Conservation (phyloP, 495 filamentous ascomycete species). For the Talaromyces adpressus region DNA sequence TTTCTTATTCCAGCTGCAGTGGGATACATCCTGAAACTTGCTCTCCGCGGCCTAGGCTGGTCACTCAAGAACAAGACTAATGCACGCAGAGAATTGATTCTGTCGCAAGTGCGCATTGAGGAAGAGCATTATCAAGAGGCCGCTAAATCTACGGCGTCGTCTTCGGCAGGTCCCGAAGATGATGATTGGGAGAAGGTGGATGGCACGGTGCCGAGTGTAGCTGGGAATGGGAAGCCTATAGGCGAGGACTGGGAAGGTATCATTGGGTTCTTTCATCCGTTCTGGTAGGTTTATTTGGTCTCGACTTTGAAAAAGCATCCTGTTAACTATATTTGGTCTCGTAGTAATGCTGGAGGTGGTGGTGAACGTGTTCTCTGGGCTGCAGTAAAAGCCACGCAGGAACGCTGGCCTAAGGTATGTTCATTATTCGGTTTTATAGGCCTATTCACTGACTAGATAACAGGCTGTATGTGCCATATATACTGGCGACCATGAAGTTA, state of each 20-base stretch:
- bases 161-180: slow-evolving; percentile 38
- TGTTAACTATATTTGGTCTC: not conserved
- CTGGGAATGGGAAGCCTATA: slow-evolving; percentile 43
- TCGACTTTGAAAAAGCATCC: too few species aligned
- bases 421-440: not conserved
- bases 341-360: slow-evolving; percentile 88
- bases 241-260: slow-evolving; percentile 67
- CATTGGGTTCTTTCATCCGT: slow-evolving; percentile 95
- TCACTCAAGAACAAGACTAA: slow-evolving; percentile 60
- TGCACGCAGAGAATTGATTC: slow-evolving; percentile 54
- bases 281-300: slow-evolving; percentile 53
- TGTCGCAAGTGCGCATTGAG: slow-evolving; percentile 51
- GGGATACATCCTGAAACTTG: slow-evolving; percentile 25
- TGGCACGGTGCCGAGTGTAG: slow-evolving; percentile 40
- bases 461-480: slow-evolving; percentile 79
- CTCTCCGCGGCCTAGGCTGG: slow-evolving; percentile 51
- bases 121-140: slow-evolving; percentile 45
- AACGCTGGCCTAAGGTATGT: slow-evolving; percentile 63
- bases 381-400: slow-evolving; percentile 85
- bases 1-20: slow-evolving; percentile 32
- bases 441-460: not conserved
- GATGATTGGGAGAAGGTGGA: slow-evolving; percentile 76
- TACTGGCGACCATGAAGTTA: slow-evolving; percentile 85
- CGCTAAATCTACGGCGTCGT: slow-evolving; percentile 19
- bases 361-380: slow-evolving; percentile 97